These are phyloP conservation scores for Aspergillus thermomutatus DNA, from an alignment of 2,329 filamentous ascomycete species.

Conservation along the genomic window DNA sequence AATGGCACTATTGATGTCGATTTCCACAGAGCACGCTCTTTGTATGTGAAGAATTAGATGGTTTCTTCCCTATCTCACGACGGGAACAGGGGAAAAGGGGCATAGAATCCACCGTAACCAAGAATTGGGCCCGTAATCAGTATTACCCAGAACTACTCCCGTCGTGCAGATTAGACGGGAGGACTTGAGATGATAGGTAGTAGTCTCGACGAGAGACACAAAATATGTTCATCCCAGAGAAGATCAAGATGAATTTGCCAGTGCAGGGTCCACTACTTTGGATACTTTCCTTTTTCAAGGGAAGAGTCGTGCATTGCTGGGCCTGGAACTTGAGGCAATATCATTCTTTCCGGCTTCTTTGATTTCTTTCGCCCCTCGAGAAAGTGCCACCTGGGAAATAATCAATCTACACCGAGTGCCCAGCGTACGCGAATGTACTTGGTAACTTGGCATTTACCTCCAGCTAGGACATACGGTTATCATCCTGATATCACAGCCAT, in stretches of 20 bases:
- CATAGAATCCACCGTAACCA: neutral
- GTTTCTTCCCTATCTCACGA: neutral
- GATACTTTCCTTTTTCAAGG: neutral
- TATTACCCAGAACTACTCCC: no score
- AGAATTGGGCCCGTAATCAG: no score
- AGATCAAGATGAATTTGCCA: neutral
- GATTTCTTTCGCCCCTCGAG: neutral
- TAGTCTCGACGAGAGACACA: no score
- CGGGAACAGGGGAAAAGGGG: neutral
- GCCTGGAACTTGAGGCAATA: neutral
- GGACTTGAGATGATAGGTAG: no score
- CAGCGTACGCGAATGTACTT: neutral
- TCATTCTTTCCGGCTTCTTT: neutral
- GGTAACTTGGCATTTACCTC: no score
- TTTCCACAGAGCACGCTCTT: neutral
- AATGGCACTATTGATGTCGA: neutral
- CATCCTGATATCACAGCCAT: no score
- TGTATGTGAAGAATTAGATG: neutral
- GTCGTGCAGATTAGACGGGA: no score
- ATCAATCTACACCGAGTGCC: neutral
- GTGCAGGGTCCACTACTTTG: neutral
- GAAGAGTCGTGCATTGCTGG: neutral
- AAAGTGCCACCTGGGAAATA: neutral
- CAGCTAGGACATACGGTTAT: neutral
- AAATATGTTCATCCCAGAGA: neutral